Base-by-base conservation (phyloP, 306 rosid genomes). In the Oxytropis ochrocephala region DNA sequence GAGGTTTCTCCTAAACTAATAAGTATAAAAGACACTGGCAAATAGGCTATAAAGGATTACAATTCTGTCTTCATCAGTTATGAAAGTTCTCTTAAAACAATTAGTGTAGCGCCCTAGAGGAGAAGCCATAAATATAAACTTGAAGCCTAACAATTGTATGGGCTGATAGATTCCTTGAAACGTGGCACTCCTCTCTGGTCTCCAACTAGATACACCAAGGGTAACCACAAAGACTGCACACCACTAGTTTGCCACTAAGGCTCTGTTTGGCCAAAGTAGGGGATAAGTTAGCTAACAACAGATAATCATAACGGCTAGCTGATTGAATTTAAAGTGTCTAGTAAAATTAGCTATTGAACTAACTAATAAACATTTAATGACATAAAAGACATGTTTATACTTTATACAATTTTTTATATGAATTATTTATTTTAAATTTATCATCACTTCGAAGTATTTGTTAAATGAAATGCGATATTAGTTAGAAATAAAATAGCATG, bases 191-290 rank as follows among this genome's bases (percentile, higher is more conserved):
- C 13, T 70, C 43, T 60, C 61, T 32, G 51, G 54, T 70, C 43
- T 60, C 61, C 42, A 60, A 63, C 55, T 61, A 35, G 46, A 48
- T 41, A 5, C 41, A 74, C 47, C 39, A 8, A 39, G 75, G 68
- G 68, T 62, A 38, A 39, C 64, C 56, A 38, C 48, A 68, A 49
- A 32, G 54, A 50, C 56, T 6, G 11, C 30, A 59, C 11, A 10
- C 32, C 52, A 11, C 52, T 21, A 49, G 38, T 59, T 41, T 68
- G 75, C 55, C 74, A 68, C 75, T 75, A 39, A 38, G 70, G 32
- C 21, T 55, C 21, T 55, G 12, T n/a, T 55, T n/a, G 41, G 41
- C 62, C 30, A 55, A 27, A 54, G 17, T 27, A 54, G 62, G 1
- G 11, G 62, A 55, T 32, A 55, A 32, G 36, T 32, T 32, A 30